Evolutionary conservation across 1,139 yeast species (phyloP).

Genomic region (Insectozyma bohioensis): DNA sequence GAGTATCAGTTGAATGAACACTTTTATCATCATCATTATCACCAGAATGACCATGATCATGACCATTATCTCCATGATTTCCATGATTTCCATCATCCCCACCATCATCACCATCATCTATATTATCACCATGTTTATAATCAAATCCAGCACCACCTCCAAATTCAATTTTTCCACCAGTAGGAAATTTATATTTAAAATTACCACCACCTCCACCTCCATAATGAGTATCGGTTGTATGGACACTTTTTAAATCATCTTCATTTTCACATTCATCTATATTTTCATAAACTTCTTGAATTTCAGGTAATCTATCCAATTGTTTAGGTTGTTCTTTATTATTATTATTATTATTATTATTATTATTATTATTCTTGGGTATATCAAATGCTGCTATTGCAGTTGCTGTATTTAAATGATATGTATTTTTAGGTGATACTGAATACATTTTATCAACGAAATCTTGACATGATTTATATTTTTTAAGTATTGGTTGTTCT

Average conservation of each 20-base stretch:
- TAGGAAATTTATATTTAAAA: constrained; percentile 23
- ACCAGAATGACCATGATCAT: too few relatives aligned
- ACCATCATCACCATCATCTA: too few relatives aligned
- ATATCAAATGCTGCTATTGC: constrained; percentile 27
- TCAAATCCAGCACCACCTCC: constrained; percentile 33
- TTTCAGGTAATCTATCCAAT: constrained; percentile 7
- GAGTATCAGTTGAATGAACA: constrained; percentile 16
- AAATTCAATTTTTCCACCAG: constrained; percentile 23
- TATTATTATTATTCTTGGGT: too few relatives aligned
- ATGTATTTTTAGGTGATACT: constrained; percentile 42
- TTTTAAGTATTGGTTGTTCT: constrained; percentile 5
- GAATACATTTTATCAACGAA: constrained; percentile 39
- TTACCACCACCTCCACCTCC: constrained; percentile 32
- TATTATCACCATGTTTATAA: constrained; percentile 17
- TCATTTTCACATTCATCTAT: constrained; percentile 9
- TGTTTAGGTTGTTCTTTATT: constrained; percentile 2
- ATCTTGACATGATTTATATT: constrained; percentile 25
- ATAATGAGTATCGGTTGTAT: constrained; percentile 17
- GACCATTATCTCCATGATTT: too few relatives aligned
- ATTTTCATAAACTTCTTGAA: constrained; percentile 11
- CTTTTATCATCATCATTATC: constrained; percentile 6
- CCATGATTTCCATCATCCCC: too few relatives aligned
- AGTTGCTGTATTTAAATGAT: constrained; percentile 32
- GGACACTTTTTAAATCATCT: constrained; percentile 6
- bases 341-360: constrained; percentile 5